Base-by-base conservation (phyloP, 192 early-diverging fungal genomes). In the Chytriomyces confervae region DNA sequence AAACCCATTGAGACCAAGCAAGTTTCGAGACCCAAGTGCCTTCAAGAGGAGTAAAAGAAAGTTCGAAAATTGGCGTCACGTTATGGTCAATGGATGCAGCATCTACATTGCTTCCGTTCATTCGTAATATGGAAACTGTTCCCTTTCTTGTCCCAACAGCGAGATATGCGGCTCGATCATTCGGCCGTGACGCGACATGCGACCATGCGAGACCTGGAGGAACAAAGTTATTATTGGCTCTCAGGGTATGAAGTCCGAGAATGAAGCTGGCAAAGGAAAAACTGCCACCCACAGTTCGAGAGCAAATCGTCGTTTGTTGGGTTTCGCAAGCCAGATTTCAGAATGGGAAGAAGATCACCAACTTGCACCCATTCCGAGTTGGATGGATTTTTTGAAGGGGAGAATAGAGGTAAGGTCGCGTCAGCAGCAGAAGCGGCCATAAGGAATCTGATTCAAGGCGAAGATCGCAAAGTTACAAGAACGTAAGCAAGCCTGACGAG, bases 1-100 rank as follows among this genome's bases (percentile, higher is more conserved):
- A 63, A 18, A 74, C 16, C 72, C 72, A 74, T 18, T 61, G 72
- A 63, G 72, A 74, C 72, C 72, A 74, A 63, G 61, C 29, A 18
- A 60, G 43, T 74, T 62, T 74, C 6, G 72, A 5, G 3, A 29
- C 57, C 72, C 72, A 74, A 6, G 7, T 3, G 36, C 36, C 36
- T 4, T 36, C 36, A 36, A 18, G 2, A 3, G 8, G 11, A 61
- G 11, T 72, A 51, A 72, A 29, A 65, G n/a, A 13, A 65, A 18
- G 1, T 11, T 72, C 8, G 16, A 72, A 10, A 43, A 61, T 61
- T 60, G 11, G 10, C 57, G 2, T 1, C 9, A 13, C n/a, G 0
- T 61, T 27, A n/a, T n/a, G 67, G 18, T 43, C n/a, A 36, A 69
- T 47, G 60, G 50, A 24, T 74, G 61, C 72, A 74, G 10, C 62